These are phyloP conservation scores for Medicago ruthenica DNA, from an alignment of 306 rosid genomes.

Conservation along the genomic window DNA sequence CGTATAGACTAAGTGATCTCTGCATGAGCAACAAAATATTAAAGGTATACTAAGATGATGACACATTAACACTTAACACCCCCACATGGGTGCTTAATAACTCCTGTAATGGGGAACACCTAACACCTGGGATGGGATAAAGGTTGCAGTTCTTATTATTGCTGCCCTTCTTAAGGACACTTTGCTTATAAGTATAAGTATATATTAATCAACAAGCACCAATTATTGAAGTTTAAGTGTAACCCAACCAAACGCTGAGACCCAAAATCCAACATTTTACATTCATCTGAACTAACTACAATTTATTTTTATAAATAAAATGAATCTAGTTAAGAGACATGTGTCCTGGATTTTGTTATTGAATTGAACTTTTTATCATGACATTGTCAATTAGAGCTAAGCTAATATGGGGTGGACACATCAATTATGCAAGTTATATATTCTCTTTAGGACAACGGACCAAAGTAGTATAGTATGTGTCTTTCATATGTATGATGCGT, in stretches of 20 bases:
- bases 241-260: neutral
- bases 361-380: neutral
- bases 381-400: neutral
- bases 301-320: neutral
- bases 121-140: slow-evolving; percentile 22
- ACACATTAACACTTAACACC: slow-evolving; percentile 22
- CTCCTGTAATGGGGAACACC: slow-evolving; percentile 16
- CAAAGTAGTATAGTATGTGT: neutral
- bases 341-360: slow-evolving; percentile 10
- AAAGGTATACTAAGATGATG: slow-evolving; percentile 13
- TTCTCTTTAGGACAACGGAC: neutral
- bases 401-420: slow-evolving; percentile 4
- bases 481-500: neutral
- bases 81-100: slow-evolving; percentile 32
- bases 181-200: slow-evolving; percentile 2
- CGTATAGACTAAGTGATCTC: neutral
- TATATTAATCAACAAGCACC: neutral
- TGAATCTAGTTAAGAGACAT: neutral
- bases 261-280: neutral
- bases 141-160: neutral
- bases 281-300: neutral
- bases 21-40: neutral
- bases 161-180: neutral
- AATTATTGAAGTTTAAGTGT: slow-evolving; percentile 37
- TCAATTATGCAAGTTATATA: neutral